Conservation (phyloP, 2,329 filamentous ascomycete genomes). For the Diaporthe vexans region DNA sequence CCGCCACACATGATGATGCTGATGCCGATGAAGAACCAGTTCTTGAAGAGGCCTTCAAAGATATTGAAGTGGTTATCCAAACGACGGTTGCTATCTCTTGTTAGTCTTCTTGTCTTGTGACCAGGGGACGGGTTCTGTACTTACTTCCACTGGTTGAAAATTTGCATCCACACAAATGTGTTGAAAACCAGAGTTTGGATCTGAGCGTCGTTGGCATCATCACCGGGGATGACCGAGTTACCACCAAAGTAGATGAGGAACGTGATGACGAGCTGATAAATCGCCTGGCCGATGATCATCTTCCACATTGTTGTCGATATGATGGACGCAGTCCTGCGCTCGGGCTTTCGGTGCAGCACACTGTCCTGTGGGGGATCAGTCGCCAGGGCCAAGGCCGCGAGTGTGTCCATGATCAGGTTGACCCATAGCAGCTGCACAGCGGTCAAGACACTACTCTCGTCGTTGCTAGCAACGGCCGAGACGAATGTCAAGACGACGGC, state of each 20-base stretch:
- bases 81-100: slow-evolving; percentile 78
- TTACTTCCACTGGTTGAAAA: slow-evolving; percentile 97
- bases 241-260: slow-evolving; percentile 80
- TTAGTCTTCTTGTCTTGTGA: slow-evolving; percentile 29
- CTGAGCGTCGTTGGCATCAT: slow-evolving; percentile 59
- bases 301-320: slow-evolving; percentile 98
- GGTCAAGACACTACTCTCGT: slow-evolving; percentile 82
- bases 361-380: slow-evolving; percentile 90
- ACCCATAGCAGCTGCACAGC: slow-evolving; percentile 96
- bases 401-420: slow-evolving; percentile 97
- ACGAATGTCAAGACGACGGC: slow-evolving; percentile 91
- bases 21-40: slow-evolving; percentile 91
- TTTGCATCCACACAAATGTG: slow-evolving; percentile 99
- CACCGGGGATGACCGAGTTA: slow-evolving; percentile 51
- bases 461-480: slow-evolving; percentile 79
- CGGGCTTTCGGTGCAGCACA: slow-evolving; percentile 82
- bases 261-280: slow-evolving; percentile 87
- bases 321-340: slow-evolving; percentile 68
- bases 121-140: slow-evolving; percentile 51
- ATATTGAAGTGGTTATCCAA: slow-evolving; percentile 97
- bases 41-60: slow-evolving; percentile 87
- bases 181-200: slow-evolving; percentile 93
- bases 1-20: slow-evolving; percentile 89
- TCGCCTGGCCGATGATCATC: slow-evolving; percentile 94
- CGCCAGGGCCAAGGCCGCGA: slow-evolving; percentile 88